These are phyloP conservation scores for Grosmannia serpens DNA, from an alignment of 2,329 filamentous ascomycete species.

Conservation along the genomic window DNA sequence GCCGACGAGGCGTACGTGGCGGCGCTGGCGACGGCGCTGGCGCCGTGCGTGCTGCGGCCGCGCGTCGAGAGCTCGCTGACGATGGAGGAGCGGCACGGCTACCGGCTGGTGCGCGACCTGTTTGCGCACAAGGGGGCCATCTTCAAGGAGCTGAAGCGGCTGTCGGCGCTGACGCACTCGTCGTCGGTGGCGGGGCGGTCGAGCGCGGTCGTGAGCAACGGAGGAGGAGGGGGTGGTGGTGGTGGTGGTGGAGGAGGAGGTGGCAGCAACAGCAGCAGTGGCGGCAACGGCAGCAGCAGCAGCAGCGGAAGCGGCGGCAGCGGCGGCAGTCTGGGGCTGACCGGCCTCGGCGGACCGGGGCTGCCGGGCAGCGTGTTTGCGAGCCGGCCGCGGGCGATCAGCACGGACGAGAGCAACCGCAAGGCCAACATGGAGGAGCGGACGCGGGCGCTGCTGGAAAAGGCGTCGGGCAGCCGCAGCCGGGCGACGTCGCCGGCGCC, in stretches of 20 bases:
- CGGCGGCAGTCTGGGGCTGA: neutral
- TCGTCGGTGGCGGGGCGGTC: conserved; percentile 10
- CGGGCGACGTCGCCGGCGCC: conserved; percentile 65
- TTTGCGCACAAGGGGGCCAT: conserved; percentile 91
- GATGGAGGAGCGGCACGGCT: conserved; percentile 88
- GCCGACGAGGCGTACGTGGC: conserved; percentile 80
- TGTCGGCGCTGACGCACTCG: conserved; percentile 59
- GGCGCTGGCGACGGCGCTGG: conserved; percentile 61
- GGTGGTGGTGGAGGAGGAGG: neutral
- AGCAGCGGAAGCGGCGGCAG: neutral
- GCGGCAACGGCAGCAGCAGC: neutral
- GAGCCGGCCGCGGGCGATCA: conserved; percentile 71
- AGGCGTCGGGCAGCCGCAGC: conserved; percentile 51
- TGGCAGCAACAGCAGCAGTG: no score
- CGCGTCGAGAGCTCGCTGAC: conserved; percentile 80
- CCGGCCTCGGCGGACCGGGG: neutral
- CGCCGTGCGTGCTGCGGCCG: conserved; percentile 80
- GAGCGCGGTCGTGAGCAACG: neutral
- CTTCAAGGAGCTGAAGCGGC: conserved; percentile 90
- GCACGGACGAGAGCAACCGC: conserved; percentile 90
- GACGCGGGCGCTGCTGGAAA: conserved; percentile 66
- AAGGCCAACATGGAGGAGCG: conserved; percentile 91
- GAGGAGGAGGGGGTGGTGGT: neutral
- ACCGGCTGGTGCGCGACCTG: conserved; percentile 81
- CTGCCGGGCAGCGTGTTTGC: conserved; percentile 5